A percentile compares a stretch with the other conserved stretches of the same genome.
These are phyloP conservation scores for Aspergillus pseudoterreus DNA, from an alignment of 2,329 filamentous ascomycete genomes.

Conservation along the genomic window DNA sequence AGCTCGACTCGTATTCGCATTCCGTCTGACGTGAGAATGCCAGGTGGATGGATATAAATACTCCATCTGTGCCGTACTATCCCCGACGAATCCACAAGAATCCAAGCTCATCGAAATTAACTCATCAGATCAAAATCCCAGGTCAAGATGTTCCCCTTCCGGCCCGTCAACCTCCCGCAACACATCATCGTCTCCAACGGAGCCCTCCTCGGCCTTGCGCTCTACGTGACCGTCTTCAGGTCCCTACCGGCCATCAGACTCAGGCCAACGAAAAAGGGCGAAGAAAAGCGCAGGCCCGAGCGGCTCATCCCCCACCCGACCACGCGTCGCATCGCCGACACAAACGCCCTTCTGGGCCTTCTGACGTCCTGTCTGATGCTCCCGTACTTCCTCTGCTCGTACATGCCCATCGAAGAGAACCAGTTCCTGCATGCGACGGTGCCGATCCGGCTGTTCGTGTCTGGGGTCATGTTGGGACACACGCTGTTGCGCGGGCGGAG, in stretches of 20 bases:
- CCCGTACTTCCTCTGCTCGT: slow-evolving; percentile 4
- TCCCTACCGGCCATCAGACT: background rate
- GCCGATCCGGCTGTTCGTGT: background rate
- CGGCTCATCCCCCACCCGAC: background rate
- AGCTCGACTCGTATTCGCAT: background rate
- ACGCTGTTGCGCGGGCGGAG: background rate
- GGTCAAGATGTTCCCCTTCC: slow-evolving; percentile 11
- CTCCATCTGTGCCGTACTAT: background rate
- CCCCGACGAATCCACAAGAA: background rate
- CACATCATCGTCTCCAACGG: background rate
- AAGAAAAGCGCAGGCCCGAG: background rate
- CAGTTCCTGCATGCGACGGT: slow-evolving; percentile 1
- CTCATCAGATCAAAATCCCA: too few relatives aligned
- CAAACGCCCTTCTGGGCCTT: slow-evolving; percentile 1
- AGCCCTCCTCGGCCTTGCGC: background rate
- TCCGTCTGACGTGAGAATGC: background rate
- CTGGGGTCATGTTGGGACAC: background rate
- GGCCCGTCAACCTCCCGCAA: slow-evolving; percentile 1
- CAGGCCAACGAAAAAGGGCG: background rate
- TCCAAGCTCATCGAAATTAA: background rate
- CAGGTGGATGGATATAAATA: background rate
- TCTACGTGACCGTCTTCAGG: background rate
- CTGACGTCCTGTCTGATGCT: background rate
- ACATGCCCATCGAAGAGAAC: slow-evolving; percentile 5
- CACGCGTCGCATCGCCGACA: slow-evolving; percentile 1